Evolutionary conservation across 768 basidiomycete species (phyloP).

Genomic region (Macrolepiota fuliginosa): DNA sequence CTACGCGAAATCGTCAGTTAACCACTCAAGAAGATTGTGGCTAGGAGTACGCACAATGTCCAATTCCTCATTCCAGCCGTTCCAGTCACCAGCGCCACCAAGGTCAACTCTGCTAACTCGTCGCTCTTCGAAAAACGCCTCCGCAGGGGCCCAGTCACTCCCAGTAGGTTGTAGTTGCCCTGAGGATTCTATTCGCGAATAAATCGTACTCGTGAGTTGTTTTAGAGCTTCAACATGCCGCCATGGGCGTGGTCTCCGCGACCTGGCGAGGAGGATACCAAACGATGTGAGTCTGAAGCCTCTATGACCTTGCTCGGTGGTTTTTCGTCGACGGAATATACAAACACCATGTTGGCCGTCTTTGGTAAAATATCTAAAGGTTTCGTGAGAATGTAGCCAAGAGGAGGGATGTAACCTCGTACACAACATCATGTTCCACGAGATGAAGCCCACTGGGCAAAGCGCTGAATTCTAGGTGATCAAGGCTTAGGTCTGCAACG

Average conservation of each 20-base stretch:
- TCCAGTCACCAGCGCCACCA: slow-evolving; percentile 59
- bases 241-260: slow-evolving; percentile 72
- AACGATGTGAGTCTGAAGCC: slow-evolving; percentile 80
- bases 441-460: slow-evolving; percentile 82
- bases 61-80: slow-evolving; percentile 67
- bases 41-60: slow-evolving; percentile 39
- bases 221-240: slow-evolving; percentile 65
- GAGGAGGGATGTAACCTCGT: slow-evolving; percentile 23
- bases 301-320: slow-evolving; percentile 69
- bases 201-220: slow-evolving; percentile 51
- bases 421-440: slow-evolving; percentile 80
- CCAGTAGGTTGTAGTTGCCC: slow-evolving; percentile 49
- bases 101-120: slow-evolving; percentile 48
- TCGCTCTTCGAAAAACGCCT: slow-evolving; percentile 63
- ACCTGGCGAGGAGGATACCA: slow-evolving; percentile 68
- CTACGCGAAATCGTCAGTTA: slow-evolving; percentile 3
- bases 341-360: slow-evolving; percentile 68
- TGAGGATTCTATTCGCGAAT: slow-evolving; percentile 45
- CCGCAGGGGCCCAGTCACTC: slow-evolving; percentile 61
- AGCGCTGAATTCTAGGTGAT: slow-evolving; percentile 75
- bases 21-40: neutral
- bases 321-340: slow-evolving; percentile 67
- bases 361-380: slow-evolving; percentile 36
- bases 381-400: neutral
- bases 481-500: slow-evolving; percentile 58